Percentiles rank a stretch among this genome's conserved stretches.
These are phyloP conservation scores for Hygrocybe coccinea DNA, from an alignment of 768 basidiomycete genomes.

Conservation along the genomic window DNA sequence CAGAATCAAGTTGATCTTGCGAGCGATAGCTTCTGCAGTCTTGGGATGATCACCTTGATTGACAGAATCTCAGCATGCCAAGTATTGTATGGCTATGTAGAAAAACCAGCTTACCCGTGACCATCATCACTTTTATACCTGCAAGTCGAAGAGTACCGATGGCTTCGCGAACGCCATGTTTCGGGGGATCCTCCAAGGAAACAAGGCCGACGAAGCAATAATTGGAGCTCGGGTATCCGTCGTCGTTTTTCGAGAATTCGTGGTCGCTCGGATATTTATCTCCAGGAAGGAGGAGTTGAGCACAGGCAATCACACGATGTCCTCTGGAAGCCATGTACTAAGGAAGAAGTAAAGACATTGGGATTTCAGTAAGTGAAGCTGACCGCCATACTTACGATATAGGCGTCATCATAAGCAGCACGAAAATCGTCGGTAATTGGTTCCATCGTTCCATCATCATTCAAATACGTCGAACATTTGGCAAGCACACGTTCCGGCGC, in stretches of 20 bases:
- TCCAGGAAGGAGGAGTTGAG: conserved; percentile 51
- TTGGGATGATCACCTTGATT: conserved; percentile 61
- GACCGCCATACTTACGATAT: conserved; percentile 40
- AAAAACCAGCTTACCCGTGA: conserved; percentile 44
- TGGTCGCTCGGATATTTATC: conserved; percentile 43
- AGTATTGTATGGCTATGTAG: not conserved
- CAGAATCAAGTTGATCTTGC: conserved; percentile 66
- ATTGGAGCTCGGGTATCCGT: conserved; percentile 47
- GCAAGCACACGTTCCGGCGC: conserved; percentile 65
- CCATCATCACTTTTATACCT: conserved; percentile 76
- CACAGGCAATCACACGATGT: conserved; percentile 71
- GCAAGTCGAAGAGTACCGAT: conserved; percentile 66
- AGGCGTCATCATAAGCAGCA: conserved; percentile 52
- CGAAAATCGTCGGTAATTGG: conserved; percentile 56
- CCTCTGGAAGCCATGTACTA: conserved; percentile 77
- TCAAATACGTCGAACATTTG: conserved; percentile 57
- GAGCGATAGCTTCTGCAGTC: conserved; percentile 68
- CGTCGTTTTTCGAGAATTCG: conserved; percentile 52
- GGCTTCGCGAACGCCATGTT: conserved; percentile 66
- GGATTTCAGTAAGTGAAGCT: not conserved
- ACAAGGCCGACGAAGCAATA: conserved; percentile 65
- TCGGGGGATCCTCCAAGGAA: conserved; percentile 66
- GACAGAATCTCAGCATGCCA: not conserved
- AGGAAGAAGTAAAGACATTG: not conserved
- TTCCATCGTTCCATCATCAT: conserved; percentile 38